phyloP scores from a whole-genome alignment of 2,329 filamentous ascomycete species.

The Fusarium coicis region DNA sequence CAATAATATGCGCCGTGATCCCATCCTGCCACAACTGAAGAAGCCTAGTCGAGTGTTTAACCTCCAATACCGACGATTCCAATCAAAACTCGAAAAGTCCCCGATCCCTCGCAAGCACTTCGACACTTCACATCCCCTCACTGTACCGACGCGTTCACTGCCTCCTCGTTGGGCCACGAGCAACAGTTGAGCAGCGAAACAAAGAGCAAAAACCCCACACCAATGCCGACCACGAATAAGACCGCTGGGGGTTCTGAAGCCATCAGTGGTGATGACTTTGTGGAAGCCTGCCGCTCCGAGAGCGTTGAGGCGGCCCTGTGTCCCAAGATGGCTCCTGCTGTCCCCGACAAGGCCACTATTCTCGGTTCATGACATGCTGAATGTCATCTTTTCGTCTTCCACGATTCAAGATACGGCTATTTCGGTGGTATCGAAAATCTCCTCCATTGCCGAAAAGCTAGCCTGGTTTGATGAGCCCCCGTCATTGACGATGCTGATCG shows the following conservation, averaged over 20 bases:
- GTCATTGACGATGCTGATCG: no score
- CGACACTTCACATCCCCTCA: not conserved
- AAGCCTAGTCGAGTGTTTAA: not conserved
- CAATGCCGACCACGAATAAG: not conserved
- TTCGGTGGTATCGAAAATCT: no score
- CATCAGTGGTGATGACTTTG: rapidly evolving
- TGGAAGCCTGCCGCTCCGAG: not conserved
- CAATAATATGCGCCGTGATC: no score
- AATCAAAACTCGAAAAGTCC: not conserved
- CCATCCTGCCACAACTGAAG: no score
- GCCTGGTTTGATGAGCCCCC: not conserved
- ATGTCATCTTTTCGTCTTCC: no score
- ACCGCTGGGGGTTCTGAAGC: not conserved
- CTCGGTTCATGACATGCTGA: no score
- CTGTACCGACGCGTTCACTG: not conserved
- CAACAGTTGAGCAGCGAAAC: not conserved
- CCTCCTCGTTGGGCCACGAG: not conserved
- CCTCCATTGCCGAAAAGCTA: no score
- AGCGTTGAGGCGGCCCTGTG: not conserved
- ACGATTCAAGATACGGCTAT: no score
- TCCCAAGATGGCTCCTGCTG: no score
- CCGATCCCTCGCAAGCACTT: not conserved
- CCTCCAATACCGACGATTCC: not conserved
- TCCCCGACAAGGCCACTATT: no score
- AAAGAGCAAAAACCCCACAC: rapidly evolving